Percentiles rank a stretch among this genome's conserved stretches.
These are phyloP conservation scores for Zoysia matrella DNA, from an alignment of 202 grass and related monocot genomes.

Conservation along the genomic window DNA sequence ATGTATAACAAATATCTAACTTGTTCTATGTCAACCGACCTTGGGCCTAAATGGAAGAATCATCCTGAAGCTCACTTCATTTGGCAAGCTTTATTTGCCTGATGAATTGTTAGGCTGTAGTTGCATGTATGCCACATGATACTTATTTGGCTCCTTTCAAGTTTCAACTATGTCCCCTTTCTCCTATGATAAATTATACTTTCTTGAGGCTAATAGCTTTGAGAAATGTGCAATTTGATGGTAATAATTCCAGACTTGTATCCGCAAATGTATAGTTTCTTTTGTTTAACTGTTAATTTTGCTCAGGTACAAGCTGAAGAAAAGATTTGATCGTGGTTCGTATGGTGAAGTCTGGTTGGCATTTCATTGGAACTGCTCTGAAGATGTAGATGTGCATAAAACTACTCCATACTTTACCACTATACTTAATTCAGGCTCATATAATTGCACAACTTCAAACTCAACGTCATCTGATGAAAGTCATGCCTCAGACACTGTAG, in stretches of 20 bases:
- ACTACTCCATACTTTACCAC: conserved; percentile 46
- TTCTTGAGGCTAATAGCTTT: background rate
- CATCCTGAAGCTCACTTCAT: conserved; percentile 28
- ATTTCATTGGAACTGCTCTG: conserved; percentile 95
- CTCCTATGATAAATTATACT: background rate
- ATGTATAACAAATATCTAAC: conserved; percentile 11
- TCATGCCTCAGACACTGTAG: conserved; percentile 52
- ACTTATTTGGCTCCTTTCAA: conserved; percentile 13
- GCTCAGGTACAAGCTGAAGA: conserved; percentile 92
- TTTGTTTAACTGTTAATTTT: conserved; percentile 42
- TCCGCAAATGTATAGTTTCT: background rate
- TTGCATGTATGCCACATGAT: conserved; percentile 14
- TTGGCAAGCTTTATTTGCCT: conserved; percentile 21
- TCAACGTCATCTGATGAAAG: conserved; percentile 45
- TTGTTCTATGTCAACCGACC: conserved; percentile 3
- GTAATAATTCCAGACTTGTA: conserved; percentile 39
- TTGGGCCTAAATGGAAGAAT: conserved; percentile 34
- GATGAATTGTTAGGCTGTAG: conserved; percentile 19
- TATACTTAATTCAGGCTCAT: conserved; percentile 44
- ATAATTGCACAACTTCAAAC: conserved; percentile 60
- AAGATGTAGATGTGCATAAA: conserved; percentile 57
- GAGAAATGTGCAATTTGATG: background rate
- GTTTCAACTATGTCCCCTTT: conserved; percentile 19
- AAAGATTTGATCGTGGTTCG: conserved; percentile 89
- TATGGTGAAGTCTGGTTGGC: conserved; percentile 99